Percentiles rank a stretch among this genome's conserved stretches.
These are phyloP conservation scores for Lipomyces sp. DNA, from an alignment of 805 yeast species.

Conservation along the genomic window DNA sequence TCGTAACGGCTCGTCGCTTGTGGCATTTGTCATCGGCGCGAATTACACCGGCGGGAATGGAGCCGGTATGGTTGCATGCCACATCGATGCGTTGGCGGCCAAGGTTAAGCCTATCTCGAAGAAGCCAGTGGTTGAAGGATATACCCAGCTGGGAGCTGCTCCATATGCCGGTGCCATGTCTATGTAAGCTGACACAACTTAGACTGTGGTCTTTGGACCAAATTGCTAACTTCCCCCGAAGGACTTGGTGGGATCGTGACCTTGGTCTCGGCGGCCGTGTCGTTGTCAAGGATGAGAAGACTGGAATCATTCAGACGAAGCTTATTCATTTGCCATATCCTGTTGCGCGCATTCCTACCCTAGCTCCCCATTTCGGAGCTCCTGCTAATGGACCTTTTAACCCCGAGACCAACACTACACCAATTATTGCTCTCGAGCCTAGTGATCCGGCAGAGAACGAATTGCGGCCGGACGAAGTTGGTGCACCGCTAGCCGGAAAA, in stretches of 20 bases:
- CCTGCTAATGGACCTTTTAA: constrained; percentile 74
- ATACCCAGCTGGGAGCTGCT: constrained; percentile 78
- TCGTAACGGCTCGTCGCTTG: constrained; percentile 69
- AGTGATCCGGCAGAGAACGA: constrained; percentile 41
- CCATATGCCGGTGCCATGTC: constrained; percentile 75
- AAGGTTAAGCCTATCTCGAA: constrained; percentile 71
- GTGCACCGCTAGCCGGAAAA: constrained; percentile 41
- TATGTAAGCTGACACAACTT: constrained; percentile 18
- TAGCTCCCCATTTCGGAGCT: constrained; percentile 86
- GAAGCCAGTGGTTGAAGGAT: constrained; percentile 69
- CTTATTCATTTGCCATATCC: constrained; percentile 50
- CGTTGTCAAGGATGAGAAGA: constrained; percentile 53
- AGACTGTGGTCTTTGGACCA: neutral
- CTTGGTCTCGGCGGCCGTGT: constrained; percentile 83
- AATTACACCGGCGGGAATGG: constrained; percentile 64
- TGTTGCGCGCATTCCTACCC: constrained; percentile 78
- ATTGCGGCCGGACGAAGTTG: constrained; percentile 41
- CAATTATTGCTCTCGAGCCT: constrained; percentile 66
- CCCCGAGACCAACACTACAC: constrained; percentile 76
- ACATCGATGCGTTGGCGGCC: constrained; percentile 63
- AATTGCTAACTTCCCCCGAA: constrained; percentile 20
- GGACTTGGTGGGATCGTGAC: constrained; percentile 83
- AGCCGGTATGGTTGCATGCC: constrained; percentile 60
- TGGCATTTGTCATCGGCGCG: constrained; percentile 71
- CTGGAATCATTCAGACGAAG: constrained; percentile 42